These are phyloP conservation scores for Monilinia fructicola DNA, from an alignment of 2,329 filamentous ascomycete species.

Conservation along the genomic window DNA sequence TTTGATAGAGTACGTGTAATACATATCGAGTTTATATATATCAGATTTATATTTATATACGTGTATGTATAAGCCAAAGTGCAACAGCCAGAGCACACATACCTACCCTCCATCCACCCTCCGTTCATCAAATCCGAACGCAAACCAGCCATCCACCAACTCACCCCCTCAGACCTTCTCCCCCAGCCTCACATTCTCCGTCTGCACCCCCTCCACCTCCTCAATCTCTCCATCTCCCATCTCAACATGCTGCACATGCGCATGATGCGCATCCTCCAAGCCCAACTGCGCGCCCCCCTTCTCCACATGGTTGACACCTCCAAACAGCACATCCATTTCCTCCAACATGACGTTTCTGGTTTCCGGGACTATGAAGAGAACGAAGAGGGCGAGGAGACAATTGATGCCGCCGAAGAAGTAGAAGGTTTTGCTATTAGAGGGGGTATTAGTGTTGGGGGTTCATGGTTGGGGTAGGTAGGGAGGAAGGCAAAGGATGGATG, in stretches of 20 bases:
- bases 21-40: too few species aligned
- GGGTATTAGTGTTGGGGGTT: conserved; percentile 2
- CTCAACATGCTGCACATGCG: conserved; percentile 30
- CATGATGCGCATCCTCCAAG: conserved; percentile 35
- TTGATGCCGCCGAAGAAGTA: conserved; percentile 57
- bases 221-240: background rate
- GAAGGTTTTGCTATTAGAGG: conserved; percentile 31
- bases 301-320: conserved; percentile 37
- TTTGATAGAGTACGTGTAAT: too few species aligned
- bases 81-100: too few species aligned
- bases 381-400: conserved; percentile 49
- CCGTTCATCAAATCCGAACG: background rate
- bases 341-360: conserved; percentile 56
- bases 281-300: conserved; percentile 37
- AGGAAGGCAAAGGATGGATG: background rate
- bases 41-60: too few species aligned
- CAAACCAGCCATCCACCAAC: background rate
- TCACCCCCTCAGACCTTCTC: background rate
- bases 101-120: rapidly evolving
- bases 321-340: conserved; percentile 57
- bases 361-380: conserved; percentile 54
- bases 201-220: background rate
- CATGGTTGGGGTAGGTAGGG: background rate
- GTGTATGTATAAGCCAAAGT: too few species aligned
- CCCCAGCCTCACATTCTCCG: background rate